Base-by-base conservation (phyloP, 345 rosid genomes). In the Eucalyptus victrix region DNA sequence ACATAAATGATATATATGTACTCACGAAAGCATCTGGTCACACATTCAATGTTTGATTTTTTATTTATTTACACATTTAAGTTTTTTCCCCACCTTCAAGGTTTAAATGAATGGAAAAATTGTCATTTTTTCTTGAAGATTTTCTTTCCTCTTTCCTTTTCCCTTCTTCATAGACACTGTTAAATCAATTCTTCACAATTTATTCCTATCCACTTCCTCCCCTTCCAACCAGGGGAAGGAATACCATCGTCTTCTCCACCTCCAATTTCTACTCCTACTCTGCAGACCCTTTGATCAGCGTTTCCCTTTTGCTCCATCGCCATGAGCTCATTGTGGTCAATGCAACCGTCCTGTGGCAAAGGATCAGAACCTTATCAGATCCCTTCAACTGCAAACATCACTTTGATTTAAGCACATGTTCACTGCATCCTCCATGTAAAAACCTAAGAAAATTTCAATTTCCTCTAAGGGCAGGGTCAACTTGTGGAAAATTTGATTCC, bases 281-380 rank as follows among this genome's bases (percentile, higher is more conserved):
- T 89, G 87, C 9, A 65, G 49, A 49, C 86, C 91, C 51, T 87
- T 92, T 89, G 56, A 85, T 93, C 94, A 19, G 88, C 24, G 49
- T 90, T 91, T 15, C 94, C 95, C 32, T 92, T 93, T 58, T 92
- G 92, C 97, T 95, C 95, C 97, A 93, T 95, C 1, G 94, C 93
- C 91, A 92, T 95, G 60, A 95, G 93, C 88, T 95, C 96, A 67
- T 67, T 92, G 93, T 92, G 94, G 89, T 95, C 96, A 89, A 95
- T 95, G 60, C 94, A 91, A 21, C 97, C 96, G 49, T 95, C 97
- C 97, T 95, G 94, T 49, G 86, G 67, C 47, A 2, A 76, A 21
- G 47, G 47, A 23, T 40, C 47, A 6, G 47, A 76, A 76, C 85
- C 47, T 40, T 1, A 3, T 76, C 47, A 40, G 83, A 40, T 76